A percentile compares a stretch with the other conserved stretches of the same genome.
Evolutionary conservation across 768 basidiomycete species (phyloP).

Genomic region (Mycena rebaudengoi): DNA sequence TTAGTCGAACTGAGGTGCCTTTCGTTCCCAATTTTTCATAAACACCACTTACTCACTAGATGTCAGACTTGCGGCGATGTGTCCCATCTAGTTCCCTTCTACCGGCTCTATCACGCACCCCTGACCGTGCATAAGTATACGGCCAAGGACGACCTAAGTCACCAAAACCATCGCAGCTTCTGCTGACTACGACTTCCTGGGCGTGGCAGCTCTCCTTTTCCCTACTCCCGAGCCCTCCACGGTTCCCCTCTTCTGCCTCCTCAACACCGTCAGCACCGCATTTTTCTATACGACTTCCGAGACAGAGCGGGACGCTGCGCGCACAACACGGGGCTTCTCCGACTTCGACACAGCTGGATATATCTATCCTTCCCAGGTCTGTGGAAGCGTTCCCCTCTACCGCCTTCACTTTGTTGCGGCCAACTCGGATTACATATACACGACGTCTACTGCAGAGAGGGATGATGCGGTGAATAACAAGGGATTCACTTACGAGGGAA

Average conservation of each 20-base stretch:
- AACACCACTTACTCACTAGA: too few species aligned
- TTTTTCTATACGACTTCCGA: background rate
- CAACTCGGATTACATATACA: conserved; percentile 3
- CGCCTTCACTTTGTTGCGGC: background rate
- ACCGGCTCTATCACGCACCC: background rate
- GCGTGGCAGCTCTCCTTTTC: background rate
- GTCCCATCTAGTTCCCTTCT: background rate
- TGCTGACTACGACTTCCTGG: conserved; percentile 2
- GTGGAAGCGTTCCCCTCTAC: conserved; percentile 12
- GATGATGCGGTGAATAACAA: background rate
- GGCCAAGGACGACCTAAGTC: background rate
- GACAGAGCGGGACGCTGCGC: background rate
- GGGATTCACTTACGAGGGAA: conserved; percentile 6
- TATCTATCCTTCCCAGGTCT: conserved; percentile 6
- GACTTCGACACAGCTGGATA: background rate
- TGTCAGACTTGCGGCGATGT: conserved; percentile 6
- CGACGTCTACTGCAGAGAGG: background rate
- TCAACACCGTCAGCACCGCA: background rate
- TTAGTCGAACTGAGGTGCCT: too few species aligned
- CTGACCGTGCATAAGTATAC: background rate
- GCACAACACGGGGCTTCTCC: background rate
- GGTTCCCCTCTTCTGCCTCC: background rate
- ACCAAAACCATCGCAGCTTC: background rate
- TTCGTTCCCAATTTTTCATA: too few species aligned
- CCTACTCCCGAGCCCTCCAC: background rate